Evolutionary conservation across 176 grass and related monocot species (phyloP).

Genomic region (Hsuehochloa calcarea): DNA sequence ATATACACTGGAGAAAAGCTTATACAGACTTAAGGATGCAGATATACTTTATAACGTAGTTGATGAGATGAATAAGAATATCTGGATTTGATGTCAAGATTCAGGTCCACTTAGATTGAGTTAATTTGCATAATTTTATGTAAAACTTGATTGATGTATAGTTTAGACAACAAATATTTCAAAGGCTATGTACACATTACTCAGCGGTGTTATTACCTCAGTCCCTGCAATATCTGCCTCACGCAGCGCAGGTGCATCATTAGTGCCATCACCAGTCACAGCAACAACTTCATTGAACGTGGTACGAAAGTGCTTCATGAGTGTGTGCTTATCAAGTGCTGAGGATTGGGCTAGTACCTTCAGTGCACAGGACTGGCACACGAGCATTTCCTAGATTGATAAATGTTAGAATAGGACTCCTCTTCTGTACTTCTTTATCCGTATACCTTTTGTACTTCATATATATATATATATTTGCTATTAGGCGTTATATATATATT

Average conservation of each 20-base stretch:
- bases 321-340: conserved; percentile 76
- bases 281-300: conserved; percentile 83
- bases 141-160: conserved; percentile 7
- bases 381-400: conserved; percentile 22
- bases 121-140: not conserved
- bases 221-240: conserved; percentile 96
- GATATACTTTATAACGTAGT: not conserved
- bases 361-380: conserved; percentile 14
- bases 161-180: not conserved
- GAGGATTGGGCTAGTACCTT: conserved; percentile 89
- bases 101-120: not conserved
- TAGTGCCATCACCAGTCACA: conserved; percentile 97
- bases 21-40: not conserved
- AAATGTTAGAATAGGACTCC: too few relatives aligned
- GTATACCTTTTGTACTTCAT: too few relatives aligned
- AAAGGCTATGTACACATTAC: conserved; percentile 3
- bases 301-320: conserved; percentile 73
- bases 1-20: not conserved
- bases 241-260: conserved; percentile 85
- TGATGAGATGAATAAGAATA: not conserved
- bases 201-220: conserved; percentile 51
- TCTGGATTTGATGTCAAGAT: not conserved
- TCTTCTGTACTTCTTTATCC: too few relatives aligned
- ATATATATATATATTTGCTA: too few relatives aligned
- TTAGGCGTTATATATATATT: too few relatives aligned